Evolutionary conservation across 164 flowering plant species (phyloP).

Genomic region (Vitis rupestris): DNA sequence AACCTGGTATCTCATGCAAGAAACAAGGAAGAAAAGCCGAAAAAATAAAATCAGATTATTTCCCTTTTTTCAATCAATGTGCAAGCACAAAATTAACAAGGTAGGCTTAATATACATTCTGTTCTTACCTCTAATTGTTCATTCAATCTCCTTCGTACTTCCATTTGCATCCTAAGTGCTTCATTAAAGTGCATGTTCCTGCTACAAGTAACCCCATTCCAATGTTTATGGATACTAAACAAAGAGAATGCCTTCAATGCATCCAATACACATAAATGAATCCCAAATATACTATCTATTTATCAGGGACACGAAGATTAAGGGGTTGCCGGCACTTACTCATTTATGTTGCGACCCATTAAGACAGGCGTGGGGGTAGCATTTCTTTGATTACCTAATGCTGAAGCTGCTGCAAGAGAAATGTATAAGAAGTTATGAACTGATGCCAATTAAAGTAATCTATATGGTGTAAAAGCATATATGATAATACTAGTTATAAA

Average conservation of each 20-base stretch:
- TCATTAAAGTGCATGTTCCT: constrained; percentile 59
- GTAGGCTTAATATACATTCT: neutral
- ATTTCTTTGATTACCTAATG: constrained; percentile 73
- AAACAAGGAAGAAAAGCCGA: neutral
- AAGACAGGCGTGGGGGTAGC: constrained; percentile 71
- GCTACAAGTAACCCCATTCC: constrained; percentile 4
- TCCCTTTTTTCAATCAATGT: no score
- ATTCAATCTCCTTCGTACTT: constrained; percentile 92
- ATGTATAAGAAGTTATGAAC: no score
- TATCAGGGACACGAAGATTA: neutral
- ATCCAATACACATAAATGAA: no score
- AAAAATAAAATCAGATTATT: no score
- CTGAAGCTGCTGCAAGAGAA: constrained; percentile 43
- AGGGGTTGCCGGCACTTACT: constrained; percentile 46
- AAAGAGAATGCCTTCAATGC: no score
- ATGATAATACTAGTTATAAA: neutral
- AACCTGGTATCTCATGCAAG: constrained; percentile 43
- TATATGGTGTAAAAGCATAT: neutral
- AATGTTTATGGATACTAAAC: no score
- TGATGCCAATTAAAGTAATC: neutral
- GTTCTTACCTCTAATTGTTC: constrained; percentile 87
- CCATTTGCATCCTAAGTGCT: constrained; percentile 91
- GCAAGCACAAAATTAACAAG: no score
- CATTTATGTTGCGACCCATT: constrained; percentile 72
- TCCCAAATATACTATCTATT: no score